Evolutionary conservation across 2,329 filamentous ascomycete species (phyloP).

Genomic region (Tolypocladium album): DNA sequence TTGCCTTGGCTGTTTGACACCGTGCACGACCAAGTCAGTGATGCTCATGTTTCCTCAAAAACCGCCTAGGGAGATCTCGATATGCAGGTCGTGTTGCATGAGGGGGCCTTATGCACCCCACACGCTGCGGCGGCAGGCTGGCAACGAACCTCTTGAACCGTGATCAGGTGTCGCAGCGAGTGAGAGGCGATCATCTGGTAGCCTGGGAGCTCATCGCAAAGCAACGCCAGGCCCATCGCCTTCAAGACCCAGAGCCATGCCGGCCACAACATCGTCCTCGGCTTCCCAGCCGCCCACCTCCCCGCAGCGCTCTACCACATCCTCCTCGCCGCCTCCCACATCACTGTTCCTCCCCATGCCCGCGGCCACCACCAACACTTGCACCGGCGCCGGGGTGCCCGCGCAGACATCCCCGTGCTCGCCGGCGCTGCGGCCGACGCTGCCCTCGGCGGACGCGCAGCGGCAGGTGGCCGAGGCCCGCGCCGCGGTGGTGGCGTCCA

Average conservation of each 20-base stretch:
- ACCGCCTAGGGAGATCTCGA: background rate
- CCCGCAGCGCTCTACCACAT: background rate
- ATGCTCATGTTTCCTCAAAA: background rate
- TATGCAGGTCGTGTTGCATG: background rate
- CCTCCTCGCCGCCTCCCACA: background rate
- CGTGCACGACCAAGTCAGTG: background rate
- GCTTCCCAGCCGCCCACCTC: background rate
- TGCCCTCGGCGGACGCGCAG: slow-evolving; percentile 31
- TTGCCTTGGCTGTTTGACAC: background rate
- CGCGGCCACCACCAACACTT: background rate
- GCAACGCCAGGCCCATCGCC: background rate
- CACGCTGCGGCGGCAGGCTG: background rate
- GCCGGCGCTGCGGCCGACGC: slow-evolving; percentile 20
- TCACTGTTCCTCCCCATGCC: background rate
- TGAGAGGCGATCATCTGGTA: background rate
- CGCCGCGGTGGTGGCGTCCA: slow-evolving; percentile 46
- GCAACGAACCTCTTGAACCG: background rate
- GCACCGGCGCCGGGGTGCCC: background rate
- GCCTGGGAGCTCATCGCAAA: background rate
- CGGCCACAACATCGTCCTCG: background rate
- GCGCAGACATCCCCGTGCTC: slow-evolving; percentile 5
- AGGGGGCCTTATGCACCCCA: background rate
- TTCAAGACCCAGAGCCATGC: background rate
- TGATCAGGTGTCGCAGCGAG: background rate
- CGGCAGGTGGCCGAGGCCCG: slow-evolving; percentile 46